phyloP scores from a whole-genome alignment of 1,284 basidiomycete genomes.

The Flammula alnicola region DNA sequence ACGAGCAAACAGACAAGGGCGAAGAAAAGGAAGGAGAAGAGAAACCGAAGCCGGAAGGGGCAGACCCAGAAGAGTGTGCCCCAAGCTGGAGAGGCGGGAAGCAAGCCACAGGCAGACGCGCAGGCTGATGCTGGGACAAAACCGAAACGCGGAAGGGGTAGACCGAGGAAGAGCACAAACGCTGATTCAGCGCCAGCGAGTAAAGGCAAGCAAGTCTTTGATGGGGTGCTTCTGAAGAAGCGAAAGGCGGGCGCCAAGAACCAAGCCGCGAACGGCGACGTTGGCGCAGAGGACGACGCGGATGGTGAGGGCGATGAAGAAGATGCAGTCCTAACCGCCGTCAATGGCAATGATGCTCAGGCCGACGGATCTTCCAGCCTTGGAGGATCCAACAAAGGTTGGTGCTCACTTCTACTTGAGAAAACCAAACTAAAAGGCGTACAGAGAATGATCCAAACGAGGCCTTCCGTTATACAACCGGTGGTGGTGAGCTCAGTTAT shows the following conservation, averaged over 20 bases:
- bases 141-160: conserved; percentile 19
- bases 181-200: conserved; percentile 10
- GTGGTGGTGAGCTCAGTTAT: conserved; percentile 3
- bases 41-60: not conserved
- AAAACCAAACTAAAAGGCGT: not conserved
- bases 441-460: conserved; percentile 25
- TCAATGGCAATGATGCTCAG: conserved; percentile 10
- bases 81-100: not conserved
- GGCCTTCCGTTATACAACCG: conserved; percentile 1
- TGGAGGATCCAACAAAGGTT: conserved; percentile 29
- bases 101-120: not conserved
- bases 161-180: conserved; percentile 19
- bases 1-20: not conserved
- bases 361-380: conserved; percentile 21
- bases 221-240: conserved; percentile 27
- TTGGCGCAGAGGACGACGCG: conserved; percentile 16
- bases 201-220: conserved; percentile 27
- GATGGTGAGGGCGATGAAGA: conserved; percentile 19
- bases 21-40: not conserved
- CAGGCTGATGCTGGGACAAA: not conserved
- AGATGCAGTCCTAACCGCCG: conserved; percentile 18
- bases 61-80: not conserved
- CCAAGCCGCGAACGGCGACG: conserved; percentile 8
- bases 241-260: conserved; percentile 5
- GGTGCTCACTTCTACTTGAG: too few species aligned